Conservation (phyloP, 2,329 filamentous ascomycete genomes). For the Lecanicillium sp. region DNA sequence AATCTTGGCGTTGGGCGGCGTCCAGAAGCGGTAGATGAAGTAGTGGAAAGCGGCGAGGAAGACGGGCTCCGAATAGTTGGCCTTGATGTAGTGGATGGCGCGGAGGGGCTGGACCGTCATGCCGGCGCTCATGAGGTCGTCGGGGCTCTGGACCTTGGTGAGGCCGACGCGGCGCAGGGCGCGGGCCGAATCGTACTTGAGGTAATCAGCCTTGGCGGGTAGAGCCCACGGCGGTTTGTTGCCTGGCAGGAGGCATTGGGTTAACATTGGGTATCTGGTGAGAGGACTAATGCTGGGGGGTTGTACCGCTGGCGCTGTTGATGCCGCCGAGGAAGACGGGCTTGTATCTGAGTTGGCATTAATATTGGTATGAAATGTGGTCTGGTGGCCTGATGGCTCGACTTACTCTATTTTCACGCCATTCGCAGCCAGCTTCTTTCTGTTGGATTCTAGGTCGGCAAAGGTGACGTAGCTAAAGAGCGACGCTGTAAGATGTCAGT, state of each 20-base stretch:
- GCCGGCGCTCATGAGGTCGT: conserved; percentile 37
- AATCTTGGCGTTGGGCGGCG: conserved; percentile 51
- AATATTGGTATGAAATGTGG: background rate
- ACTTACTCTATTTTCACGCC: conserved; percentile 61
- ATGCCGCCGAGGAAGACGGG: conserved; percentile 68
- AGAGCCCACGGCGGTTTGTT: conserved; percentile 72
- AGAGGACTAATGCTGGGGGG: background rate
- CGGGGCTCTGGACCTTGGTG: conserved; percentile 31
- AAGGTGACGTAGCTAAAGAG: conserved; percentile 54
- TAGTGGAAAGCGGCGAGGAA: conserved; percentile 50
- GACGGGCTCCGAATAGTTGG: conserved; percentile 39
- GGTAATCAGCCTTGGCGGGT: conserved; percentile 59
- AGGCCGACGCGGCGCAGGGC: conserved; percentile 34
- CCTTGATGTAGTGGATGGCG: conserved; percentile 60
- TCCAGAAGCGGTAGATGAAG: conserved; percentile 59
- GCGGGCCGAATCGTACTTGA: conserved; percentile 35
- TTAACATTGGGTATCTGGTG: no score
- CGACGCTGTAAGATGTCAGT: no score
- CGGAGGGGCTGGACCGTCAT: conserved; percentile 54
- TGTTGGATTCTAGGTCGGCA: conserved; percentile 51
- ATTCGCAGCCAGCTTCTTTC: conserved; percentile 48
- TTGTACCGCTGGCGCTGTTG: conserved; percentile 50
- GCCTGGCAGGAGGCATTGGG: conserved; percentile 37
- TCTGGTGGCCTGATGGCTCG: background rate
- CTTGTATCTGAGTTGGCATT: conserved; percentile 46